phyloP scores from a whole-genome alignment of 306 rosid species.

The Trifolium dubium region DNA sequence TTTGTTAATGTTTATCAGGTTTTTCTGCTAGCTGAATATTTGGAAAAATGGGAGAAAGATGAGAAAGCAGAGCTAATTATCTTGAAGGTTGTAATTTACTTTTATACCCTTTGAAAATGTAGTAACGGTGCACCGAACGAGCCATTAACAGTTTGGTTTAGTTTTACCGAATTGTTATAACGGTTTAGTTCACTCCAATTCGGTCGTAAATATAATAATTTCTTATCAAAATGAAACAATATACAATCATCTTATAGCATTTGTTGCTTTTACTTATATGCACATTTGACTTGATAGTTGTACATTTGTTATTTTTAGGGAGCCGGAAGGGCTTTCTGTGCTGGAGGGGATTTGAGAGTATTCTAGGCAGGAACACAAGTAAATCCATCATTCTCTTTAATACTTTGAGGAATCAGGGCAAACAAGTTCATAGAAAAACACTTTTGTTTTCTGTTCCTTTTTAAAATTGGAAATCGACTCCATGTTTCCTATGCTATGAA shows the following conservation, averaged over 20 bases:
- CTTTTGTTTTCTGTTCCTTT: too few species aligned
- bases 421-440: conserved; percentile 3
- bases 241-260: conserved; percentile 4
- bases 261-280: conserved; percentile 15
- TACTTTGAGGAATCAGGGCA: neutral
- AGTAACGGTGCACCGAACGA: neutral
- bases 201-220: neutral
- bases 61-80: conserved; percentile 73
- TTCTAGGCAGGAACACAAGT: conserved; percentile 82
- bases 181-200: neutral
- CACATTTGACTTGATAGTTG: conserved; percentile 11
- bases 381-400: conserved; percentile 32
- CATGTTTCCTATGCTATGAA: too few species aligned
- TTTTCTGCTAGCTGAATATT: conserved; percentile 68
- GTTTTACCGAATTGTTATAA: neutral
- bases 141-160: neutral
- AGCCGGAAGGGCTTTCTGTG: conserved; percentile 88
- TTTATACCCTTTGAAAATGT: conserved; percentile 14
- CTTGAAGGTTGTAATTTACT: conserved; percentile 68
- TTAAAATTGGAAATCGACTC: neutral
- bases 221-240: neutral
- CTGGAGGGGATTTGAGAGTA: conserved; percentile 94
- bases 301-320: conserved; percentile 58
- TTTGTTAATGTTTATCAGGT: conserved; percentile 53
- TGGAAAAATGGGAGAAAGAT: conserved; percentile 93